Percentiles rank a stretch among this genome's conserved stretches.
Conservation (phyloP, 164 flowering plant genomes). For the Saururus chinensis region DNA sequence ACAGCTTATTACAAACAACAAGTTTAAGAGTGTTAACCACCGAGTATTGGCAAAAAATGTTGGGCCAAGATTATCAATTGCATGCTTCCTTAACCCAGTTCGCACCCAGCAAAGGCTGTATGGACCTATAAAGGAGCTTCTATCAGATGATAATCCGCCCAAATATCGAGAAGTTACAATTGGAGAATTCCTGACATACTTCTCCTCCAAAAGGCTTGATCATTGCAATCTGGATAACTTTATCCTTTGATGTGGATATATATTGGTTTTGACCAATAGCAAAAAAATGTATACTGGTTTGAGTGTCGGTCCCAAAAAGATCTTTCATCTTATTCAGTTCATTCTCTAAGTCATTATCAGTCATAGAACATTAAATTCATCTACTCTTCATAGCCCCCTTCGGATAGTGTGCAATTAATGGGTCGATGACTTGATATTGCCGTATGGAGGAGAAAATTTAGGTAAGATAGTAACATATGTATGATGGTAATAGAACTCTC, state of each 20-base stretch:
- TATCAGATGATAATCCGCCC: conserved; percentile 27
- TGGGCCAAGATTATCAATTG: conserved; percentile 34
- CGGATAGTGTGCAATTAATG: too few species aligned
- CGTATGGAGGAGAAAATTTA: too few species aligned
- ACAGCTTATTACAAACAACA: conserved; percentile 35
- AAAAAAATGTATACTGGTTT: too few species aligned
- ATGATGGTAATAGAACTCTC: too few species aligned
- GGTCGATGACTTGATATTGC: too few species aligned
- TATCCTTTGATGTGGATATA: not conserved
- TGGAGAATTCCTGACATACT: conserved; percentile 9
- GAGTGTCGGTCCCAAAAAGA: too few species aligned
- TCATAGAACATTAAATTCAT: too few species aligned
- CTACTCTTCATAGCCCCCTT: too few species aligned
- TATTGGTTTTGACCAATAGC: too few species aligned
- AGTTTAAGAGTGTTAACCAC: conserved; percentile 27
- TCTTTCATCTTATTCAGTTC: too few species aligned
- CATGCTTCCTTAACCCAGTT: conserved; percentile 19
- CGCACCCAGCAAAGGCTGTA: conserved; percentile 5
- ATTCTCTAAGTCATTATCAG: too few species aligned
- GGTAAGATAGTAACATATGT: too few species aligned
- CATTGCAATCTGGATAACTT: not conserved
- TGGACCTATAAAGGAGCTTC: conserved; percentile 36
- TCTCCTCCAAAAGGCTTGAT: conserved; percentile 15
- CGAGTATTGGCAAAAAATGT: conserved; percentile 18
- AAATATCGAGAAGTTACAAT: conserved; percentile 21